Evolutionary conservation across 2,329 filamentous ascomycete species (phyloP).

Genomic region (Calonectria leucothoes): DNA sequence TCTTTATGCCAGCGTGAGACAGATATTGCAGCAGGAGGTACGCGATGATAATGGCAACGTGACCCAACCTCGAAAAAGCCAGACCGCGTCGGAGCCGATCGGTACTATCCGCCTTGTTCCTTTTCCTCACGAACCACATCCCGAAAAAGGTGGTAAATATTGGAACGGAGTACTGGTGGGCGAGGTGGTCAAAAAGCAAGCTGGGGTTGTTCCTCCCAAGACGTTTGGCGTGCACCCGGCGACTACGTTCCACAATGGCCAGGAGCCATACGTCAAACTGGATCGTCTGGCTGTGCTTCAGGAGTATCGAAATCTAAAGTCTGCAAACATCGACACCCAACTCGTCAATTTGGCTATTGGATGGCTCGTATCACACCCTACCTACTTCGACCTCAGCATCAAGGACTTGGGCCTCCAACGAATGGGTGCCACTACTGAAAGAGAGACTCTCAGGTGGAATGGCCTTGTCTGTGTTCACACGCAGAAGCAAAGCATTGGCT

Average conservation of each 20-base stretch:
- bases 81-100: slow-evolving; percentile 63
- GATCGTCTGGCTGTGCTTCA: slow-evolving; percentile 79
- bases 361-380: slow-evolving; percentile 75
- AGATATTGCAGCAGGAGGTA: slow-evolving; percentile 54
- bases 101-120: slow-evolving; percentile 85
- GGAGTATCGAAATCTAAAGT: slow-evolving; percentile 67
- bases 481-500: slow-evolving; percentile 71
- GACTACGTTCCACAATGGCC: slow-evolving; percentile 67
- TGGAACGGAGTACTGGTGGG: slow-evolving; percentile 55
- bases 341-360: slow-evolving; percentile 75
- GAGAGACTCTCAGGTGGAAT: slow-evolving; percentile 70
- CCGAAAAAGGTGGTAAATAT: slow-evolving; percentile 61
- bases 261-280: slow-evolving; percentile 85
- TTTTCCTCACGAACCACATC: slow-evolving; percentile 79
- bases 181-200: slow-evolving; percentile 20
- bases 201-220: slow-evolving; percentile 16
- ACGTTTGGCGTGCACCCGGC: slow-evolving; percentile 52
- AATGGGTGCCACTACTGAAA: slow-evolving; percentile 51
- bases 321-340: slow-evolving; percentile 64
- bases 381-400: slow-evolving; percentile 64
- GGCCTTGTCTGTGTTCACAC: slow-evolving; percentile 85
- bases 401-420: slow-evolving; percentile 57
- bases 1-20: slow-evolving; percentile 76
- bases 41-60: slow-evolving; percentile 57
- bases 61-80: slow-evolving; percentile 55